Evolutionary conservation across 371 early-diverging fungal genomes (phyloP), one percentile per base, ranked within the genome.

Genomic region (Rhizopus stolonifer): DNA sequence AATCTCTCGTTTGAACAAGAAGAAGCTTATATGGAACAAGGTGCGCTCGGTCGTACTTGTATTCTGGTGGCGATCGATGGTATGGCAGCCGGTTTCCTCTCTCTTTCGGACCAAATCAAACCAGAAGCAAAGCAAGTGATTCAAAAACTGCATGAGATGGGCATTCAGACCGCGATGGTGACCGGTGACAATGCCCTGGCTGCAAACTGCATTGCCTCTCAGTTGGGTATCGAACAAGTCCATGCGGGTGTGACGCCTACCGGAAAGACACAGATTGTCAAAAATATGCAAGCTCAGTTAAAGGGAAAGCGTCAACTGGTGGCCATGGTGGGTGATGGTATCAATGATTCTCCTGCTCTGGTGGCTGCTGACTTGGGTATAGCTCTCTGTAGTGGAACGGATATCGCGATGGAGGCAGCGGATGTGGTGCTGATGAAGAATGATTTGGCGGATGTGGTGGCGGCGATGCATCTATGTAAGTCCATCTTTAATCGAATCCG

Each of bases 311-410:
- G 9, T 15, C 15, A 11, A n/a, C 4, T 54, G 6, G 54, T 54
- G n/a, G 46, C 54, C 10, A 54, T 54, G 54, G 46, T 54, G 3
- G 54, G 54, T 34, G 99, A 99, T 69, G 99, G 99, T 25, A 91
- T 96, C 65, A 99, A 99, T 57, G 99, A 99, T 66, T 92, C 94
- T 9, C 95, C 95, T 18, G 96, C 97, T 2, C 68, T 99, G 40
- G 94, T 90, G 0, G 88, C 86, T 26, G 85, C 95, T 2, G 87
- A 95, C 56, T 80, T 99, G 14, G 99, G 99, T 4, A 89, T 99
- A 49, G 92, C 54, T 33, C 33, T 54, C 14, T 44, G 54, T 6
- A 45, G 46, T 36, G 54, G 46, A 4, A 54, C 54, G 1, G 54
- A 54, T 34, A 46, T 54, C 26, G 54, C 54, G 0, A 54, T 54